A percentile compares a stretch with the other conserved stretches of the same genome.
phyloP scores from a whole-genome alignment of 495 filamentous ascomycete species.

The Tuber calosporum region DNA sequence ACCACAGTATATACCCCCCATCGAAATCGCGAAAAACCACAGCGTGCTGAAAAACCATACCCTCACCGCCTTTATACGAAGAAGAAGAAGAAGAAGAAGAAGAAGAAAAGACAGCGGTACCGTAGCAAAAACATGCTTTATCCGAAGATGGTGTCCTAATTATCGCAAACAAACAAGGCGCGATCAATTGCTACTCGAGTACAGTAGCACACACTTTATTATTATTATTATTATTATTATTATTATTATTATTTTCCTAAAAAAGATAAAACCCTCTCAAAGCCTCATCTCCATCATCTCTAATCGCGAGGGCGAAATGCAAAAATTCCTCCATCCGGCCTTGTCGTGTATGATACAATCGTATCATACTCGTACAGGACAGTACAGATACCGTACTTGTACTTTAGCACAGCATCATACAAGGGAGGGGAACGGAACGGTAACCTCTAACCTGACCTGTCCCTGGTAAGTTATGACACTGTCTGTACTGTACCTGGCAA shows the following conservation, averaged over 20 bases:
- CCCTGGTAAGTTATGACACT: too few species aligned
- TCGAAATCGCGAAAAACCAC: not conserved
- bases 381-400: too few species aligned
- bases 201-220: too few species aligned
- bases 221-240: too few species aligned
- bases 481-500: not conserved
- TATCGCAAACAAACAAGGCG: not conserved
- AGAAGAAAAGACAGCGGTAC: not conserved
- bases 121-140: not conserved
- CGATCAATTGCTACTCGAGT: constrained; percentile 3
- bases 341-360: too few species aligned
- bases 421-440: too few species aligned
- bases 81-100: too few species aligned
- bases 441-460: too few species aligned
- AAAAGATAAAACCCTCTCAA: not conserved
- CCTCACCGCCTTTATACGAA: not conserved
- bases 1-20: not conserved
- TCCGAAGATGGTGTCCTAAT: not conserved
- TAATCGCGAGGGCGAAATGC: not conserved
- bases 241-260: too few species aligned
- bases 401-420: too few species aligned
- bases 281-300: not conserved
- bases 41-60: not conserved
- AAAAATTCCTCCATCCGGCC: not conserved
- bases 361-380: too few species aligned